Base-by-base conservation (phyloP, 371 early-diverging fungal species). In the Apophysomyces elegans region DNA sequence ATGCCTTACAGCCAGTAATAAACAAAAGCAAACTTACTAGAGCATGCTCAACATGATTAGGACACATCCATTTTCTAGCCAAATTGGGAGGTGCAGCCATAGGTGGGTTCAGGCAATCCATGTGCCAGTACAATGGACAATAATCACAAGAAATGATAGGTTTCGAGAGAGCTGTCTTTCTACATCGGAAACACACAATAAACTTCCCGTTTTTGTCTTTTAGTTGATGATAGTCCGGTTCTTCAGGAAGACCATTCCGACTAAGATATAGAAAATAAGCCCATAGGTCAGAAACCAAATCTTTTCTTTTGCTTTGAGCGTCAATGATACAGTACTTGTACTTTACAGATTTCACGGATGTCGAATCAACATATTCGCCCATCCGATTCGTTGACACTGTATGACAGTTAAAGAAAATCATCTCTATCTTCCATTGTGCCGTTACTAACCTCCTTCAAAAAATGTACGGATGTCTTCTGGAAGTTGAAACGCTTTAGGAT, bases 41-140 rank as follows among this genome's bases (percentile, higher is more conserved):
- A 4, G 78, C 75, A 54, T 89, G 86, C 56, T 95, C 94, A n/a
- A 79, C 88, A 73, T 96, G 96, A 62, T 85, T 88, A 5, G 96
- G 96, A 71, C 96, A 96, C 88, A 89, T 92, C 96, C 96, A 96
- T 63, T 85, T 86, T 37, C 75, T 77, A 36, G 72, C 69, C 8
- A 80, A 58, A 69, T 83, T 85, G 16, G 94, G 94, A 21, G 88
- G 75, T 8, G 73, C 66, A 9, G 88, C 76, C 67, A 92, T 72
- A 14, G 94, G 93, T 21, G 92, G 95, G 58, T 81, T 79, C 18
- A 93, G 68, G 73, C 96, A 96, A 69, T 95, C 96, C 67, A 93
- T 76, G 70, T 96, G 96, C 95, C 95, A 96, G 70, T 78, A 79
- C 13, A 91, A 69, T 44, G 79, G 72, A 69, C 96, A 96, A 71